These are phyloP conservation scores for Cutaneotrichosporon arboriforme DNA, from an alignment of 1,284 basidiomycete genomes.

Conservation along the genomic window DNA sequence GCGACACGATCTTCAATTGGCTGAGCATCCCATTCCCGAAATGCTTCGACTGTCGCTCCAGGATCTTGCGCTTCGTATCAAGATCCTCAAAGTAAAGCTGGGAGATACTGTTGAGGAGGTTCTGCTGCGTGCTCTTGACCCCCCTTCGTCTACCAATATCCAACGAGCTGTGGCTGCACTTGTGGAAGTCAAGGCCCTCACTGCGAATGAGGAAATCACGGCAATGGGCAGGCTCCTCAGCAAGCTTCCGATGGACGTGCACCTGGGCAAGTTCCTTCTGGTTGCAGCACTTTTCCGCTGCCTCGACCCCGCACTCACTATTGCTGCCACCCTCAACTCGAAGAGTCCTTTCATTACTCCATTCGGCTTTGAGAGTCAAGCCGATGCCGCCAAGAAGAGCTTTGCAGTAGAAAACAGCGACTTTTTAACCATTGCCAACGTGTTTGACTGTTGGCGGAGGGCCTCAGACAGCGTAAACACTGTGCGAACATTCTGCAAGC, in stretches of 20 bases:
- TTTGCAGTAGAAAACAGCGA: slow-evolving; percentile 90
- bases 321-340: slow-evolving; percentile 85
- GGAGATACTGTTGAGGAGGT: slow-evolving; percentile 87
- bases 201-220: slow-evolving; percentile 83
- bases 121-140: slow-evolving; percentile 79
- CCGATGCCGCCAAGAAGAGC: slow-evolving; percentile 72
- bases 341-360: slow-evolving; percentile 91
- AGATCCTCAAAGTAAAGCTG: slow-evolving; percentile 89
- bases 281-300: slow-evolving; percentile 82
- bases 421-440: slow-evolving; percentile 88
- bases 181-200: slow-evolving; percentile 80
- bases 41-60: slow-evolving; percentile 93
- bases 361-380: slow-evolving; percentile 80
- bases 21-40: slow-evolving; percentile 88
- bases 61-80: slow-evolving; percentile 90
- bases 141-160: slow-evolving; percentile 79
- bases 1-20: slow-evolving; percentile 74
- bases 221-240: slow-evolving; percentile 87
- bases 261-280: slow-evolving; percentile 87
- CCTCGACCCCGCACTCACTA: slow-evolving; percentile 90
- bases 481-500: slow-evolving; percentile 71
- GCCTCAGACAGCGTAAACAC: slow-evolving; percentile 61
- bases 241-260: slow-evolving; percentile 89
- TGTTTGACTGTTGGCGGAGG: slow-evolving; percentile 79
- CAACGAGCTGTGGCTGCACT: slow-evolving; percentile 85